These are phyloP conservation scores for Protostelium mycophagum DNA, from an alignment of 78 protist species.

Conservation along the genomic window DNA sequence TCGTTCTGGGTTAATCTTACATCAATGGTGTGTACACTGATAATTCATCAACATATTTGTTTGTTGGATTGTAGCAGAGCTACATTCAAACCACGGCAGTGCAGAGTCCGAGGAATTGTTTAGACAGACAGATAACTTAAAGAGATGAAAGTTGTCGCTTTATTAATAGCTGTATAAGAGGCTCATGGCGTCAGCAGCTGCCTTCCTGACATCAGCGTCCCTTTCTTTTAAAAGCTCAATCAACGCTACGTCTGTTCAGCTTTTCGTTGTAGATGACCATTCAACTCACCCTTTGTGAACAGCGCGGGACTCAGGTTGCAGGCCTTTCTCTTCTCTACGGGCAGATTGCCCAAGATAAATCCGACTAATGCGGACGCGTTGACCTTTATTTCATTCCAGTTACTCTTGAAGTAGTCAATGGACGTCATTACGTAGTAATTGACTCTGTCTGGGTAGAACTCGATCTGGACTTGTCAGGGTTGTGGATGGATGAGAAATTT, in stretches of 20 bases:
- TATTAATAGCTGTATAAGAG: conserved; percentile 42
- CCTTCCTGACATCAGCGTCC: conserved; percentile 36
- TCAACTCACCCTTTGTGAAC: conserved; percentile 5
- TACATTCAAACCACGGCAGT: too few species aligned
- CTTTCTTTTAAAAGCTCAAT: conserved; percentile 35
- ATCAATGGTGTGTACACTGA: too few species aligned
- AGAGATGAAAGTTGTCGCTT: neutral
- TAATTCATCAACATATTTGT: too few species aligned
- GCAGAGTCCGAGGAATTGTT: too few species aligned
- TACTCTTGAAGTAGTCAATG: conserved; percentile 24
- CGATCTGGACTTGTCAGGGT: conserved; percentile 6
- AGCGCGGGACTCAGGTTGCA: conserved; percentile 26
- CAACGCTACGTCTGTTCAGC: neutral
- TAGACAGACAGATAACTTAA: too few species aligned
- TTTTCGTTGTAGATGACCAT: neutral
- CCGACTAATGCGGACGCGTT: conserved; percentile 57
- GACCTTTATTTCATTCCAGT: conserved; percentile 21
- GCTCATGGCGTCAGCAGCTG: conserved; percentile 51
- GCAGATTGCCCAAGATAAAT: conserved; percentile 41
- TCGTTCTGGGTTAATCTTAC: too few species aligned
- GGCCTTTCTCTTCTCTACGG: conserved; percentile 36
- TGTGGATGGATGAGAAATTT: neutral
- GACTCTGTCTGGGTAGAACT: conserved; percentile 31
- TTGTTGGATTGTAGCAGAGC: too few species aligned
- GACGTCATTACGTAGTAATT: conserved; percentile 47